Percentiles rank a stretch among this genome's conserved stretches.
These are phyloP conservation scores for Neostapfia colusana DNA, from an alignment of 176 grass and related monocot species.

Conservation along the genomic window DNA sequence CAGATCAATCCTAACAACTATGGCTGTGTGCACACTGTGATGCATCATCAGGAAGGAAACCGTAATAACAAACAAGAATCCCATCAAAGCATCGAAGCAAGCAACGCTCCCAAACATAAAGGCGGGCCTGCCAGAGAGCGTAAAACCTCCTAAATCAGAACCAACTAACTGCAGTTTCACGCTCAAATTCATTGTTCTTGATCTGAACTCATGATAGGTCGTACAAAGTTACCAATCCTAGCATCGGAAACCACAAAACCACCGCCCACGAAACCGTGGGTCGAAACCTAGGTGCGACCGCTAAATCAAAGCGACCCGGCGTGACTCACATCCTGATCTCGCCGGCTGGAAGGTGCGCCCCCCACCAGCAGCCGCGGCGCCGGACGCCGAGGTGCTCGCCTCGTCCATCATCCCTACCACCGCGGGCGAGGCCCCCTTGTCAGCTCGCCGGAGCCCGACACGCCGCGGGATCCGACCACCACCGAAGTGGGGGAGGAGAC, in stretches of 20 bases:
- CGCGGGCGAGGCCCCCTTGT: neutral
- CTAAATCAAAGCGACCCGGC: conserved; percentile 26
- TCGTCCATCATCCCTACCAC: conserved; percentile 50
- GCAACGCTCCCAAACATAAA: neutral
- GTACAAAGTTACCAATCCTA: neutral
- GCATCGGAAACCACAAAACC: neutral
- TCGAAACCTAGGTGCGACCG: neutral
- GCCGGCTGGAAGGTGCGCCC: conserved; percentile 35
- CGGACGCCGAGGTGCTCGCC: conserved; percentile 53
- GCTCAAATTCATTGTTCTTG: neutral
- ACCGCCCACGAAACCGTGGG: neutral
- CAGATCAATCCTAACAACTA: too few relatives aligned
- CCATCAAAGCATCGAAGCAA: neutral
- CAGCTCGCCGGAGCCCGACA: conserved; percentile 25
- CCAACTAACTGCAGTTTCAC: conserved; percentile 1
- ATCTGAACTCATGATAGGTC: neutral
- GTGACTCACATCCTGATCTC: conserved; percentile 66
- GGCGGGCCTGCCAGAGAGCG: neutral
- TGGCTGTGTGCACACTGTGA: too few relatives aligned
- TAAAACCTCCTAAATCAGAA: neutral
- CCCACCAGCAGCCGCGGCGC: neutral
- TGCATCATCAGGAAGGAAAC: too few relatives aligned
- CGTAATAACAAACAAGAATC: neutral
- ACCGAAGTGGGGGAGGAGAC: neutral
- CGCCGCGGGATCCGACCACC: conserved; percentile 12